These are phyloP conservation scores for Helminthosporium solani DNA, from an alignment of 2,329 filamentous ascomycete species.

Conservation along the genomic window DNA sequence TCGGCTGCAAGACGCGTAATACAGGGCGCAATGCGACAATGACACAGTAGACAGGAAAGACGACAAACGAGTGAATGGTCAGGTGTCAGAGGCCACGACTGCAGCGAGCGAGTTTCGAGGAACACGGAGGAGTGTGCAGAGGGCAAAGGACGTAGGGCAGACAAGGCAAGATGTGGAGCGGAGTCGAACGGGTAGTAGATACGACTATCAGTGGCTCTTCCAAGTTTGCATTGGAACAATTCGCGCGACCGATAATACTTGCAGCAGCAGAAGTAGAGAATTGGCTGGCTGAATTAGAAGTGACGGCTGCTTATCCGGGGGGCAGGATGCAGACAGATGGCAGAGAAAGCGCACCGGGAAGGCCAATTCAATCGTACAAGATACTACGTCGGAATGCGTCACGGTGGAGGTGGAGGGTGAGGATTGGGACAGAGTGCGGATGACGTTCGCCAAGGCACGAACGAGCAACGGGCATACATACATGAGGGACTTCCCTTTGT, in stretches of 20 bases:
- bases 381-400: neutral
- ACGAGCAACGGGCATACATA: neutral
- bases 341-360: neutral
- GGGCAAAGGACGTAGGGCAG: neutral
- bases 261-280: neutral
- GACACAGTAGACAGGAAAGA: conserved; percentile 17
- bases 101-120: neutral
- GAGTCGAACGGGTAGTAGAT: conserved; percentile 15
- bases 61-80: conserved; percentile 26
- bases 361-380: neutral
- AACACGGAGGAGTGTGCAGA: neutral
- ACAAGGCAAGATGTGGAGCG: conserved; percentile 3
- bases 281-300: neutral
- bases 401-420: too few relatives aligned
- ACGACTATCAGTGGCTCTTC: conserved; percentile 5
- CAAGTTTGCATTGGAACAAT: neutral
- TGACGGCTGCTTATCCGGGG: neutral
- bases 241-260: neutral
- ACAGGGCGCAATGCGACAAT: conserved; percentile 21
- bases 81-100: neutral
- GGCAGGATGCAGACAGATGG: neutral
- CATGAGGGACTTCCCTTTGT: neutral
- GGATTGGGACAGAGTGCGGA: neutral
- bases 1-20: conserved; percentile 27
- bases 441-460: neutral